Conservation (phyloP, 1,139 yeast genomes). For the Yamadazyma atmosphaerica region DNA sequence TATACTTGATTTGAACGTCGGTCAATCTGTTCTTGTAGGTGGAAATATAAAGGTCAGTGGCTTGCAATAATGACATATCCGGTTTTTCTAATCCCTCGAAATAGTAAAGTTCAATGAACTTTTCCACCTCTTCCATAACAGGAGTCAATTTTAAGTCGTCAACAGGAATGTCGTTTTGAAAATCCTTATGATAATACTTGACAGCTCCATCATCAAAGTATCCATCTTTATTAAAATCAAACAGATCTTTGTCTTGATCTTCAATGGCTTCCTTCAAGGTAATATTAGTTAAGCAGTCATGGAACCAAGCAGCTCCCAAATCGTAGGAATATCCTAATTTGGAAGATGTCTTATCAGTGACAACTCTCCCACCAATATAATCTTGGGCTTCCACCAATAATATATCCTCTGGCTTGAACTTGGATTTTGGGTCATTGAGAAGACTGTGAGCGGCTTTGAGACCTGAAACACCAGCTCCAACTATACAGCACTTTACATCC, state of each 20-base stretch:
- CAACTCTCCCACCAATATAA: slow-evolving; percentile 49
- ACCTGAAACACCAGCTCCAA: slow-evolving; percentile 88
- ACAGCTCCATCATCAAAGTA: slow-evolving; percentile 55
- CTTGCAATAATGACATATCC: slow-evolving; percentile 53
- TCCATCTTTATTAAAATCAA: slow-evolving; percentile 30
- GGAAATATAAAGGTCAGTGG: slow-evolving; percentile 46
- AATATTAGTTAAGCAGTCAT: slow-evolving; percentile 69
- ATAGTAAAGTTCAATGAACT: slow-evolving; percentile 56
- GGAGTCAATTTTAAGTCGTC: slow-evolving; percentile 27
- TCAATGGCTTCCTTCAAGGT: slow-evolving; percentile 38
- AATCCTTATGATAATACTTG: slow-evolving; percentile 50
- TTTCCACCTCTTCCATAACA: slow-evolving; percentile 58
- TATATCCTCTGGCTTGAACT: slow-evolving; percentile 31
- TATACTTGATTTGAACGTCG: slow-evolving; percentile 48
- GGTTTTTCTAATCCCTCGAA: slow-evolving; percentile 43
- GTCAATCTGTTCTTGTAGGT: slow-evolving; percentile 50
- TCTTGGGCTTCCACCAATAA: slow-evolving; percentile 52
- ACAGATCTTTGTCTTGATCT: slow-evolving; percentile 20
- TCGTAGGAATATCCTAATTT: slow-evolving; percentile 52
- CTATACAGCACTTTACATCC: slow-evolving; percentile 28
- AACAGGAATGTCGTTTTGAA: slow-evolving; percentile 27
- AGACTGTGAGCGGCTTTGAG: slow-evolving; percentile 72
- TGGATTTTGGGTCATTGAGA: slow-evolving; percentile 30
- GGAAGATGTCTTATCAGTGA: slow-evolving; percentile 31
- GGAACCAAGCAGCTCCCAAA: slow-evolving; percentile 90